Base-by-base conservation (phyloP, 108 stramenopile species). In the Skeletonema menzelii region DNA sequence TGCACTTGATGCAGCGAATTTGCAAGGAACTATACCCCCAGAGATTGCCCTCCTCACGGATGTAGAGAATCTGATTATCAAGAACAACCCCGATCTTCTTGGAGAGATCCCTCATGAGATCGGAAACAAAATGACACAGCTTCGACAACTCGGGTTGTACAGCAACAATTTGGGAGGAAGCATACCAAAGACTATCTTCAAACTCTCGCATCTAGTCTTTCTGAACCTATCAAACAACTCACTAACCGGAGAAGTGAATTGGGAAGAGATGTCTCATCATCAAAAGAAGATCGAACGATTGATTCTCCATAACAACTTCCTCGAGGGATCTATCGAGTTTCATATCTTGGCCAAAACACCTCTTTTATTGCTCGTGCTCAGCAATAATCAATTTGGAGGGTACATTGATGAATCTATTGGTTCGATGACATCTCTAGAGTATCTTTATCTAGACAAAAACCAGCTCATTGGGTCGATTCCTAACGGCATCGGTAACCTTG, bases 61-160 rank as follows among this genome's bases (percentile, higher is more conserved):
- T 4, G 67, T 90, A 17, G 85, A 90, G 63, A 82, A 86, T 49
- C 66, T 90, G 12, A 79, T 88, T 61, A 40, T 90, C 53, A 88
- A 86, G 70, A 88, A 90, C 69, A 86, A 90, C 42, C 82, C 82
- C 56, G 56, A 84, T 15, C 62, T 94, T 19, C 24, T 3, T 62
- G 89, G 93, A 15, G 70, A 78, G 22, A 82, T 91, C 38, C 90
- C 90, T n/a, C 53, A 66, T 30, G 76, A 79, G 26, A 75, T 94
- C 55, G 89, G 87, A 19, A 59, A 74, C 35, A 26, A 69, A 26
- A 65, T 91, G 56, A 40, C 60, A 5, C 59, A 85, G 15, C 69
- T 94, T 1, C 69, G 84, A 31, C 90, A 91, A 30, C 70, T 94
- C 27, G 88, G 87, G 42, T 60, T 91, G n/a, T 87, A 91, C 32